These are phyloP conservation scores for Juncus inflexus DNA, from an alignment of 176 grass and related monocot genomes.

Conservation along the genomic window DNA sequence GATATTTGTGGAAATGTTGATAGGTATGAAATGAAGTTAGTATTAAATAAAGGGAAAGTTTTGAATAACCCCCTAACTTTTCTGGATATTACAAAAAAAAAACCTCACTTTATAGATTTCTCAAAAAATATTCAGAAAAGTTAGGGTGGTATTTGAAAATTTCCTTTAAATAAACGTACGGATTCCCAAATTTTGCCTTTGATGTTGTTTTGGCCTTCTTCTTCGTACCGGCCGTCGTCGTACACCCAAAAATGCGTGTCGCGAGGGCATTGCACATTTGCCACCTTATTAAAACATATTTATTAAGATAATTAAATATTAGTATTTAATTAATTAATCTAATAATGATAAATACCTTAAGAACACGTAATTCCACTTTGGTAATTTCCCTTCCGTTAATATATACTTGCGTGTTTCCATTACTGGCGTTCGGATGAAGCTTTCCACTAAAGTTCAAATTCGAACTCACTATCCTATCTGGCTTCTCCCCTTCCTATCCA, in stretches of 20 bases:
- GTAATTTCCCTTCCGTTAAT: conserved; percentile 94
- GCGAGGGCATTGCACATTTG: conserved; percentile 84
- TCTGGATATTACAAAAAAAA: not conserved
- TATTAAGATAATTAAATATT: conserved; percentile 9
- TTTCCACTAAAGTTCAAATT: conserved; percentile 83
- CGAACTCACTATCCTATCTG: conserved; percentile 60
- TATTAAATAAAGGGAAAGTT: not conserved
- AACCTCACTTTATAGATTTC: no score
- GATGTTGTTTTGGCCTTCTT: conserved; percentile 99
- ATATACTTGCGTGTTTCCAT: conserved; percentile 79
- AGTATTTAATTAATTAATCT: conserved; percentile 7
- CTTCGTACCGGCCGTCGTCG: conserved; percentile 83
- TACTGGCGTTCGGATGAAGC: conserved; percentile 69
- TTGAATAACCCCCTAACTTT: no score
- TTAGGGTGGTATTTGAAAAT: not conserved
- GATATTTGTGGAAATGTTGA: not conserved
- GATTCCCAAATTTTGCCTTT: conserved; percentile 89
- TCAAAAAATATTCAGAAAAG: not conserved
- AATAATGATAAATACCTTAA: conserved; percentile 57
- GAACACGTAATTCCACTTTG: conserved; percentile 60
- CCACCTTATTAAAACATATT: conserved; percentile 42
- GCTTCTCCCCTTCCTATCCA: conserved; percentile 72
- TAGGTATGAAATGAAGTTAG: not conserved
- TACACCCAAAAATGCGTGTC: conserved; percentile 99
- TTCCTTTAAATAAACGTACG: conserved; percentile 30